A percentile compares a stretch with the other conserved stretches of the same genome.
phyloP scores from a whole-genome alignment of 257 asterid genomes.

The Solanum chilense region DNA sequence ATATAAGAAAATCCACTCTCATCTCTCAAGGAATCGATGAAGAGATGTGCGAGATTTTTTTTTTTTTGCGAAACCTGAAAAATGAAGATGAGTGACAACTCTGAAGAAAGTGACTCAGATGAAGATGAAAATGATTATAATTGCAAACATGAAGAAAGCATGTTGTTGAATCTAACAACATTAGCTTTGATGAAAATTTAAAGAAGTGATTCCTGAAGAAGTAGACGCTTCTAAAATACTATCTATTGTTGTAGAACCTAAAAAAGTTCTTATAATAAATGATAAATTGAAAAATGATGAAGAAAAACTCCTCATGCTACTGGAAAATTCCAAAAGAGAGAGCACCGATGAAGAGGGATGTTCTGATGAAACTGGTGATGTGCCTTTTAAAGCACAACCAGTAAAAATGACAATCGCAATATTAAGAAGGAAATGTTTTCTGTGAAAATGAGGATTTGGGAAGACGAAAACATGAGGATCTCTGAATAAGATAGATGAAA shows the following conservation, averaged over 20 bases:
- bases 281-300: neutral
- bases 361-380: neutral
- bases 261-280: neutral
- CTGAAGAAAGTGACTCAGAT: neutral
- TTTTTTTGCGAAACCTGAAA: neutral
- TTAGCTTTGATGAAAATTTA: neutral
- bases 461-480: neutral
- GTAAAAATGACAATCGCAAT: neutral
- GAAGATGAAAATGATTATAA: neutral
- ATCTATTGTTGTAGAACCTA: neutral
- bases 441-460: neutral
- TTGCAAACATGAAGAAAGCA: neutral
- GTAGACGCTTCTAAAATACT: neutral
- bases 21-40: neutral
- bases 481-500: neutral
- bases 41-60: neutral
- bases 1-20: neutral
- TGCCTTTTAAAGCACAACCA: neutral
- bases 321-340: neutral
- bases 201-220: neutral
- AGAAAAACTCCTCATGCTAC: neutral
- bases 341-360: neutral
- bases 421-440: neutral
- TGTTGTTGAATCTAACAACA: neutral
- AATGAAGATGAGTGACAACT: neutral